Percentiles rank a stretch among this genome's conserved stretches.
These are phyloP conservation scores for Liriodendron chinense DNA, from an alignment of 164 flowering plant genomes.

Conservation along the genomic window DNA sequence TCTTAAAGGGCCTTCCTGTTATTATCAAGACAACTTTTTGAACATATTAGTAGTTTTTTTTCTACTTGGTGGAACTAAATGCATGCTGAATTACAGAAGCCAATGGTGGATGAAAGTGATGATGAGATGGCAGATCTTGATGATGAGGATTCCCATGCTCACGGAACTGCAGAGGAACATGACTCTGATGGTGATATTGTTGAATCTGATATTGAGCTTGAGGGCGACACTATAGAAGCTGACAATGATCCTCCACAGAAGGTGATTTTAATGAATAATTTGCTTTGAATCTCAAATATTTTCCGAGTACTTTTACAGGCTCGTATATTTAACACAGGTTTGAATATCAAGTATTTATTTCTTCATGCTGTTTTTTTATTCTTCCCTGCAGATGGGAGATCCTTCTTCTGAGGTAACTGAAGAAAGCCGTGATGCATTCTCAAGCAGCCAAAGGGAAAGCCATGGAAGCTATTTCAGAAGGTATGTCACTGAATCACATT, in stretches of 20 bases:
- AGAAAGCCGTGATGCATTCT: constrained; percentile 80
- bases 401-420: constrained; percentile 79
- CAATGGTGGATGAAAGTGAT: constrained; percentile 54
- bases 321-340: neutral
- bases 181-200: constrained; percentile 57
- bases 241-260: constrained; percentile 90
- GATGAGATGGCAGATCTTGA: constrained; percentile 34
- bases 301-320: neutral
- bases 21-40: too few relatives aligned
- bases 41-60: neutral
- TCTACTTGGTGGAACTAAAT: neutral
- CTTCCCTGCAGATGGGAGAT: constrained; percentile 79
- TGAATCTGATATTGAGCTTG: constrained; percentile 90
- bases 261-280: constrained; percentile 30
- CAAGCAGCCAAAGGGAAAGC: constrained; percentile 76
- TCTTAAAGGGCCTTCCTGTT: neutral
- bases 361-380: neutral
- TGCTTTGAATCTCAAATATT: neutral
- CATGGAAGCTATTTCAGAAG: constrained; percentile 89
- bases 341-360: neutral
- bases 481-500: constrained; percentile 25
- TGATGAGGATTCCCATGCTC: constrained; percentile 18
- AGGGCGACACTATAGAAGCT: constrained; percentile 82
- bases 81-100: constrained; percentile 28
- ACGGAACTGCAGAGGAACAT: constrained; percentile 28